Evolutionary conservation across 106 monocot species (phyloP).

Genomic region (Dioscorea dumetorum): DNA sequence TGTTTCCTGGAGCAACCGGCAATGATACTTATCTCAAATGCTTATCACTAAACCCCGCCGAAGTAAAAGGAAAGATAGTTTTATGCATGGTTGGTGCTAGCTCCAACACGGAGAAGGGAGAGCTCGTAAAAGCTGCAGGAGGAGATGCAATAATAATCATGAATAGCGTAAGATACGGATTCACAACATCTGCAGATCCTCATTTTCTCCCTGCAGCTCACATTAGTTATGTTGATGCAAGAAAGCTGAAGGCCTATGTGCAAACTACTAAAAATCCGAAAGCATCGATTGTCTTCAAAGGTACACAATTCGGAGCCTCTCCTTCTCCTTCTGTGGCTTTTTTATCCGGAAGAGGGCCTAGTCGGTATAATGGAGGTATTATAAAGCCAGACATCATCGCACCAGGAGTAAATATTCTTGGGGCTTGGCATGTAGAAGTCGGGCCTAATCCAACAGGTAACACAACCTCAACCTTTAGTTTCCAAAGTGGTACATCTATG

Average conservation of each 20-base stretch:
- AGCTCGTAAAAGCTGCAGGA: not conserved
- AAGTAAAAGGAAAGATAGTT: slow-evolving; percentile 7
- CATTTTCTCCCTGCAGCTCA: not conserved
- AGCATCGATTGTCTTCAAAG: slow-evolving; percentile 1
- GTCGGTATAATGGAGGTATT: not conserved
- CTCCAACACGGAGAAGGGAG: not conserved
- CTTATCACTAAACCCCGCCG: not conserved
- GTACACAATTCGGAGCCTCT: not conserved
- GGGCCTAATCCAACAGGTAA: not conserved
- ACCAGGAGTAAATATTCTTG: slow-evolving; percentile 1
- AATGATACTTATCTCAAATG: not conserved
- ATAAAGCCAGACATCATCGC: slow-evolving; percentile 6
- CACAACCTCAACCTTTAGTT: slow-evolving; percentile 3
- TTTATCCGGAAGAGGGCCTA: not conserved
- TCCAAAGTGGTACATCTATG: slow-evolving; percentile 15
- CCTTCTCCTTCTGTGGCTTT: not conserved
- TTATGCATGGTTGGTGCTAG: not conserved
- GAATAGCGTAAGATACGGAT: not conserved
- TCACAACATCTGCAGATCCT: not conserved
- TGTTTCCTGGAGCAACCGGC: not conserved
- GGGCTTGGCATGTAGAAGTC: not conserved
- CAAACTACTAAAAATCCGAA: not conserved
- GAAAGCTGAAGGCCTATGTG: not conserved
- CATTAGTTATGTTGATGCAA: not conserved
- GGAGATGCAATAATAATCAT: not conserved